Base-by-base conservation (phyloP, 140 eudicot species). In the Anethum foeniculum region DNA sequence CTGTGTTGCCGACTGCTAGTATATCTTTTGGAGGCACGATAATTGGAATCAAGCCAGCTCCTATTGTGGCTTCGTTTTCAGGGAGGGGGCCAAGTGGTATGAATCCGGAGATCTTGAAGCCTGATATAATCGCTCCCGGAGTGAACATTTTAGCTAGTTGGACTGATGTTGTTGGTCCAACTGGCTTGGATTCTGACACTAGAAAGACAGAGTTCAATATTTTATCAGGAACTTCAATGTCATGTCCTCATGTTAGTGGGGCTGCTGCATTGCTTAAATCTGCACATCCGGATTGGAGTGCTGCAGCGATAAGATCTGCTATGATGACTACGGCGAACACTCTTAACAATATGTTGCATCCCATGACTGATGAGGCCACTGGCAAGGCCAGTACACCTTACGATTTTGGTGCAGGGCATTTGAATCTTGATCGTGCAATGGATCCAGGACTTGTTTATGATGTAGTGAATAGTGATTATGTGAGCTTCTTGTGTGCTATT, bases 201-300 rank as follows among this genome's bases (percentile, higher is more conserved):
- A 87, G 95, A 12, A 86, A 80, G 71, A 83, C 87, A 8, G 95
- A 90, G 75, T 90, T 90, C 60, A 90, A 90, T 41, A 88, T 90
- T 0, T 85, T 90, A 4, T 90, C 95, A 0, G 95, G 92, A 2
- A 90, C 95, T 34, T 88, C 92, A 36, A 90, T 90, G 95, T 87
- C 95, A 0, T 85, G 89, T 19, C 95, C 95, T 7, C 95, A 90
- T 48, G 95, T 90, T 5, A 90, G 90, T 8, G 95, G 95, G 0
- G 95, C 95, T 3, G 95, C 95, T 0, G 95, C 95, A 0, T 85
- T 90, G 83, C 85, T 90, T 54, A 90, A 90, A 79, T 90, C 95
- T 0, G 92, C 92, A 0, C 95, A 90, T 62, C 95, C 95, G 0
- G 95, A 88, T 52, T 90, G 95, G 95, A 82, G 88, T 14, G 89